Conservation (phyloP, 352 stramenopile genomes). For the Phytophthora cajani region DNA sequence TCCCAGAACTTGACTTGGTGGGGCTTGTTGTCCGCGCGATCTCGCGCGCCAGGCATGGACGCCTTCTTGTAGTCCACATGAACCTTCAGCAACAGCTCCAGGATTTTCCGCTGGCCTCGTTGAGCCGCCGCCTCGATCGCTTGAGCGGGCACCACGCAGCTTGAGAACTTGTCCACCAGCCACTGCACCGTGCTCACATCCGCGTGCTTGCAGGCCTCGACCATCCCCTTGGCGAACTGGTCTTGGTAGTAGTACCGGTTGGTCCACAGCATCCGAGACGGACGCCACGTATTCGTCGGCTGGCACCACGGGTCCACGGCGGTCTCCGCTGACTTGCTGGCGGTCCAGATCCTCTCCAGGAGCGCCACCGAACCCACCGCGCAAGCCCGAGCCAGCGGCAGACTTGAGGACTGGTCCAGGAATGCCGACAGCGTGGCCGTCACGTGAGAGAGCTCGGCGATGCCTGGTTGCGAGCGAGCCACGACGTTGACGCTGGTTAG, state of each 20-base stretch:
- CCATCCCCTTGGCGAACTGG: conserved; percentile 28
- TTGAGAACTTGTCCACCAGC: conserved; percentile 24
- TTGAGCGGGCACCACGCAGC: conserved; percentile 22
- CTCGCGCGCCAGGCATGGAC: conserved; percentile 15
- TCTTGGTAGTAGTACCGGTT: conserved; percentile 37
- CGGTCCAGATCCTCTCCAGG: conserved; percentile 22
- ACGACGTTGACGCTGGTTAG: conserved; percentile 29
- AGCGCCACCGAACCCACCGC: conserved; percentile 23
- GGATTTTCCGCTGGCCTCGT: conserved; percentile 18
- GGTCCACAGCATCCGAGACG: conserved; percentile 31
- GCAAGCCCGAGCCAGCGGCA: conserved; percentile 30
- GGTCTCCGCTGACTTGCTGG: conserved; percentile 24
- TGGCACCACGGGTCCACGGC: conserved; percentile 18
- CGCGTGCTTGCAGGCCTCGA: conserved; percentile 24
- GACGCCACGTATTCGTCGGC: conserved; percentile 23
- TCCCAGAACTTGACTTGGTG: conserved; percentile 41
- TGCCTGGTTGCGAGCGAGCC: conserved; percentile 19
- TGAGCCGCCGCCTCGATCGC: conserved; percentile 27
- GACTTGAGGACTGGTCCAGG: conserved; percentile 28
- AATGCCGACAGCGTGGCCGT: conserved; percentile 22
- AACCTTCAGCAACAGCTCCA: conserved; percentile 25
- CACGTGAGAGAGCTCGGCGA: conserved; percentile 33
- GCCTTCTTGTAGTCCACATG: conserved; percentile 23
- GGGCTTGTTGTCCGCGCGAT: conserved; percentile 10
- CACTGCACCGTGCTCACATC: conserved; percentile 24